These are phyloP conservation scores for Pythium monospermum DNA, from an alignment of 352 stramenopile genomes.

Conservation along the genomic window DNA sequence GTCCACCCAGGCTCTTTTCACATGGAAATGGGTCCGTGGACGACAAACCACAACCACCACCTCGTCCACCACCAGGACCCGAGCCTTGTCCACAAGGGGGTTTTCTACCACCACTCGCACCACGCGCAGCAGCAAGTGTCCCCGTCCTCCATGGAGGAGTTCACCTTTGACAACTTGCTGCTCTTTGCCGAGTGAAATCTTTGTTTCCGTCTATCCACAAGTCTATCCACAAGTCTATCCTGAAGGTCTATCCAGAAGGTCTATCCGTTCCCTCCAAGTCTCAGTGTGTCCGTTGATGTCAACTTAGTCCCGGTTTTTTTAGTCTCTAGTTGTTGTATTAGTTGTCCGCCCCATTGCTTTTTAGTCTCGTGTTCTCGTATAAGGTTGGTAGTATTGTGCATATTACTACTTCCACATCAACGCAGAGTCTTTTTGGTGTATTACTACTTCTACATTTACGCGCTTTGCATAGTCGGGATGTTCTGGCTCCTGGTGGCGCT, in stretches of 20 bases:
- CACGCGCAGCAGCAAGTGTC: conserved; percentile 31
- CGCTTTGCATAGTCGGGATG: conserved; percentile 2
- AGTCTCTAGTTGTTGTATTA: background rate
- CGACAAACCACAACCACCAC: conserved; percentile 19
- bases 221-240: background rate
- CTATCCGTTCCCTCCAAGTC: too few relatives aligned
- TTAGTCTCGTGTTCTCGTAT: background rate
- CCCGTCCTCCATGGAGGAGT: conserved; percentile 47
- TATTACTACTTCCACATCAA: too few relatives aligned
- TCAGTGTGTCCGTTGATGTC: too few relatives aligned
- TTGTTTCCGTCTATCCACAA: background rate
- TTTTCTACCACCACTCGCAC: conserved; percentile 34
- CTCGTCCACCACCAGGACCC: conserved; percentile 2
- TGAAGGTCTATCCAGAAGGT: too few relatives aligned
- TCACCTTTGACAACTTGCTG: conserved; percentile 53
- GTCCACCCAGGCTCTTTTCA: conserved; percentile 27
- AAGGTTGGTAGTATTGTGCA: too few relatives aligned
- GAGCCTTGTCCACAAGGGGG: conserved; percentile 17
- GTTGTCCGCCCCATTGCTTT: background rate
- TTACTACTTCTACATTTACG: conserved; percentile 4
- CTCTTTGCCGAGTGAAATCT: conserved; percentile 54
- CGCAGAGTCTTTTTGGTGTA: too few relatives aligned
- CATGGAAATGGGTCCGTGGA: conserved; percentile 48
- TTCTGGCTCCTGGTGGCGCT: background rate
- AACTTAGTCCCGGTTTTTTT: background rate